Percentiles rank a stretch among this genome's conserved stretches.
These are phyloP conservation scores for Mortierella sp. DNA, from an alignment of 371 early-diverging fungal species.

Conservation along the genomic window DNA sequence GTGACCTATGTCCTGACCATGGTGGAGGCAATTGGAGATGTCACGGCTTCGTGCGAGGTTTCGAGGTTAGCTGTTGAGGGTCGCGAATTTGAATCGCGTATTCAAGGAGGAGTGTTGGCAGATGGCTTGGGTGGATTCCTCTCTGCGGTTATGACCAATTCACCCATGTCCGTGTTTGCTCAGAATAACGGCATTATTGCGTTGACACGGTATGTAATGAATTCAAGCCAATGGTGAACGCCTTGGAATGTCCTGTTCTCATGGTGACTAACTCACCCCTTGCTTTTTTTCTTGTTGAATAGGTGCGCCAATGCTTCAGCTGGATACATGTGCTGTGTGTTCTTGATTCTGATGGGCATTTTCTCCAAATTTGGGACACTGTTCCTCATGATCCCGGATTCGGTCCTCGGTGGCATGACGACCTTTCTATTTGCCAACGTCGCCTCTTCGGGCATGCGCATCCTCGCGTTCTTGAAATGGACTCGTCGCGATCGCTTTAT, in stretches of 20 bases:
- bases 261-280: too few relatives aligned
- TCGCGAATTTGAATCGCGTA: conserved; percentile 64
- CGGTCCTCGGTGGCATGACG: conserved; percentile 68
- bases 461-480: conserved; percentile 69
- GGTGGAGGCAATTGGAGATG: conserved; percentile 69
- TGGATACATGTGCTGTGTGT: conserved; percentile 70
- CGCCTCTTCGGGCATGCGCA: conserved; percentile 72
- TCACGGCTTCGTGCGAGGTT: conserved; percentile 74
- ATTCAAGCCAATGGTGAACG: too few relatives aligned
- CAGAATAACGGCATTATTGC: conserved; percentile 76
- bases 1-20: conserved; percentile 64
- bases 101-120: conserved; percentile 73
- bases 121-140: conserved; percentile 68
- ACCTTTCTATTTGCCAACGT: conserved; percentile 71
- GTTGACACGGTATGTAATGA: conserved; percentile 42
- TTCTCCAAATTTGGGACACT: conserved; percentile 72
- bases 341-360: conserved; percentile 67
- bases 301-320: conserved; percentile 71
- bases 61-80: conserved; percentile 72
- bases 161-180: conserved; percentile 70
- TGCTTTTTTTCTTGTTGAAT: too few relatives aligned
- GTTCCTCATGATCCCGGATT: conserved; percentile 64
- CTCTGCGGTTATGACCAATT: conserved; percentile 67
- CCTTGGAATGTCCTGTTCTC: too few relatives aligned
- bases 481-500: conserved; percentile 69